phyloP scores from a whole-genome alignment of 2,329 filamentous ascomycete species.

The Tolypocladium inflatum region DNA sequence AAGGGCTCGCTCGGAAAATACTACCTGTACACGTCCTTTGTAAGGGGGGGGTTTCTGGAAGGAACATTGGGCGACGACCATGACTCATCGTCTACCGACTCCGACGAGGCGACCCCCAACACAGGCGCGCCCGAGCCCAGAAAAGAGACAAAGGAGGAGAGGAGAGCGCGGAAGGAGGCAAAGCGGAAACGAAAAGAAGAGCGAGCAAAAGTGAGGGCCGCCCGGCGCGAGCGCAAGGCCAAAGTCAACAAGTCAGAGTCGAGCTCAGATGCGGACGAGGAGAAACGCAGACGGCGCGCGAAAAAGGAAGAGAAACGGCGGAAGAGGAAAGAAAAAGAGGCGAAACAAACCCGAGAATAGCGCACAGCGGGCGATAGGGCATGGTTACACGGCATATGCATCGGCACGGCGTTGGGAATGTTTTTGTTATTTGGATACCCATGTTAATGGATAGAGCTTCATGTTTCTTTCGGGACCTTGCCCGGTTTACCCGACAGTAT shows the following conservation, averaged over 20 bases:
- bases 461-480: slow-evolving; percentile 54
- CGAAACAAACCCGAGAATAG: slow-evolving; percentile 3
- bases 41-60: slow-evolving; percentile 66
- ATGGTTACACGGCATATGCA: slow-evolving; percentile 4
- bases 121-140: slow-evolving; percentile 12
- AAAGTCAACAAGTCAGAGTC: slow-evolving; percentile 16
- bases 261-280: slow-evolving; percentile 10
- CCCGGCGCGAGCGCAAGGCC: slow-evolving; percentile 7
- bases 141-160: slow-evolving; percentile 35
- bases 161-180: slow-evolving; percentile 24
- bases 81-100: slow-evolving; percentile 13
- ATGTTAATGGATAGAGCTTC: slow-evolving; percentile 13
- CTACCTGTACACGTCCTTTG: slow-evolving; percentile 75
- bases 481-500: slow-evolving; percentile 66
- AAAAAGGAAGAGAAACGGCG: slow-evolving; percentile 10
- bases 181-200: slow-evolving; percentile 19
- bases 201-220: slow-evolving; percentile 11
- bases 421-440: slow-evolving; percentile 13
- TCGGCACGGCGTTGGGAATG: slow-evolving; percentile 16
- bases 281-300: slow-evolving; percentile 7
- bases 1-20: slow-evolving; percentile 44
- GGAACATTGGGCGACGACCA: slow-evolving; percentile 49
- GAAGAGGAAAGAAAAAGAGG: slow-evolving; percentile 17
- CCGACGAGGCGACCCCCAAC: slow-evolving; percentile 11
- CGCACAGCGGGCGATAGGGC: background rate